phyloP scores from a whole-genome alignment of 2,329 filamentous ascomycete species.

The Taxawa tesnikishii region DNA sequence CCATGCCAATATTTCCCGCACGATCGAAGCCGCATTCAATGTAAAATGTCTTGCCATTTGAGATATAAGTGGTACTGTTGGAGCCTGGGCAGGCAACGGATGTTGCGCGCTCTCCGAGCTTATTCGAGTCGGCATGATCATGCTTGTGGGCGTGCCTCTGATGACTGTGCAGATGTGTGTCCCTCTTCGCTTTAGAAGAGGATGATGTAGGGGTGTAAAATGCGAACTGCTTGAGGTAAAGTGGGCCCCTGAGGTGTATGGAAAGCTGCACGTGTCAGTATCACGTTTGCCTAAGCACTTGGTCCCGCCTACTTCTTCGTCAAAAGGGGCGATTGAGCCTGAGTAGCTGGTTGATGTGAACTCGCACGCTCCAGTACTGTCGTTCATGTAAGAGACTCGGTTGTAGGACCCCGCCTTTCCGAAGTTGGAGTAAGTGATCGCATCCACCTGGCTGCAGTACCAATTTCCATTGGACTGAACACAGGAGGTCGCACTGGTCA shows the following conservation, averaged over 20 bases:
- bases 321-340: conserved; percentile 4
- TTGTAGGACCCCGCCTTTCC: conserved; percentile 26
- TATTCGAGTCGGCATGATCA: no score
- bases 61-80: conserved; percentile 3
- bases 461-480: conserved; percentile 38
- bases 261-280: neutral
- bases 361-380: conserved; percentile 4
- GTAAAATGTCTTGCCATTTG: conserved; percentile 4
- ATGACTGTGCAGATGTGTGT: neutral
- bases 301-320: conserved; percentile 4
- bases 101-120: conserved; percentile 3
- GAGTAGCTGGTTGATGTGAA: conserved; percentile 1
- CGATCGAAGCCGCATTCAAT: conserved; percentile 7
- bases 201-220: conserved; percentile 4
- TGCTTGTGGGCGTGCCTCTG: neutral
- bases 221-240: conserved; percentile 6
- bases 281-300: neutral
- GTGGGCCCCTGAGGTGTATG: conserved; percentile 6
- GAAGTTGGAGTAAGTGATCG: conserved; percentile 54
- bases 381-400: conserved; percentile 5
- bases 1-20: conserved; percentile 3
- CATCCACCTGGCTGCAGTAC: conserved; percentile 52
- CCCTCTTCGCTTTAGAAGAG: conserved; percentile 1
- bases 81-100: conserved; percentile 2
- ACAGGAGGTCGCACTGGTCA: no score